Percentiles rank a stretch among this genome's conserved stretches.
phyloP scores from a whole-genome alignment of 768 basidiomycete genomes.

The Mycena capillaripes region DNA sequence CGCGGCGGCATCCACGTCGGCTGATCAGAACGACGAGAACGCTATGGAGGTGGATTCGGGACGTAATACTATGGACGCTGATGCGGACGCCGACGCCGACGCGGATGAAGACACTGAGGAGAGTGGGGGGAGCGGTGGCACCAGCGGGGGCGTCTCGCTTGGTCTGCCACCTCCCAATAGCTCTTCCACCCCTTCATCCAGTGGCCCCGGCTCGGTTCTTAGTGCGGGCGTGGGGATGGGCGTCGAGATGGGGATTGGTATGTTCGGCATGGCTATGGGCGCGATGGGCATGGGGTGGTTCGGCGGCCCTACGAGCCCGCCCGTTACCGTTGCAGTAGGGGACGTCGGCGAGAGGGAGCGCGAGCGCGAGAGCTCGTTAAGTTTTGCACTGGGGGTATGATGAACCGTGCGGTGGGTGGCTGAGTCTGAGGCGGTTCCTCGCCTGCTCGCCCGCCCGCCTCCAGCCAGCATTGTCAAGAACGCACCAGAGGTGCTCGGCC shows the following conservation, averaged over 20 bases:
- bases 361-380: constrained; percentile 35
- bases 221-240: constrained; percentile 27
- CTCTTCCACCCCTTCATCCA: background rate
- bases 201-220: constrained; percentile 11
- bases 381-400: constrained; percentile 36
- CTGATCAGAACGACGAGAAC: background rate
- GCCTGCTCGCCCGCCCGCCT: background rate
- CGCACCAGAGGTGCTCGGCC: background rate
- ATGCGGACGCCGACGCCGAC: background rate
- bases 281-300: constrained; percentile 34
- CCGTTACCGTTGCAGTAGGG: constrained; percentile 2
- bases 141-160: constrained; percentile 34
- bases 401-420: no score
- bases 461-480: background rate
- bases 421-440: background rate
- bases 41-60: constrained; percentile 32
- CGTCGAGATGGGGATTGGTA: constrained; percentile 34
- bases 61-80: background rate
- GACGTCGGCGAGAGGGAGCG: constrained; percentile 27
- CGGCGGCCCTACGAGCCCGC: constrained; percentile 10
- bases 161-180: constrained; percentile 16
- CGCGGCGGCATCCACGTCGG: background rate
- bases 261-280: constrained; percentile 36
- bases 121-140: constrained; percentile 27
- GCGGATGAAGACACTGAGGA: background rate